A percentile compares a stretch with the other conserved stretches of the same genome.
Evolutionary conservation across 768 basidiomycete genomes (phyloP).

Genomic region (Tulasnella sp.): DNA sequence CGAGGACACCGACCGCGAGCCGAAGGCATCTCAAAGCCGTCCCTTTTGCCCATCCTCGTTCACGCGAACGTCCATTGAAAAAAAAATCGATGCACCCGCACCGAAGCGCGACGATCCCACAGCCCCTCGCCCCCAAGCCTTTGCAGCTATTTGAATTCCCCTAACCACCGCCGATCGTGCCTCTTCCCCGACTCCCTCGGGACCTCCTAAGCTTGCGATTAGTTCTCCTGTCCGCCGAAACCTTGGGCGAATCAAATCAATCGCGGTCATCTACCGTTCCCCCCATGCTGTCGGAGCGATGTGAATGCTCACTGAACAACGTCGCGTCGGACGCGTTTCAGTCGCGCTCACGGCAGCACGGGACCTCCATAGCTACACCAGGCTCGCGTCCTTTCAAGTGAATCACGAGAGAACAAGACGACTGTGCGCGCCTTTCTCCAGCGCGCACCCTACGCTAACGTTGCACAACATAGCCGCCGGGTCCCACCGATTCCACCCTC

Average conservation of each 20-base stretch:
- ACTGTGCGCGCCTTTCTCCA: slow-evolving; percentile 7
- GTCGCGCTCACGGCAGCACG: neutral
- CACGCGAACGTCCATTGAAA: neutral
- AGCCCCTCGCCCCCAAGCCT: neutral
- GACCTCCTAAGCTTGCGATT: neutral
- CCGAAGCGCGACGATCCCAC: neutral
- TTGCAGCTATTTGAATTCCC: neutral
- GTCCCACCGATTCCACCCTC: neutral
- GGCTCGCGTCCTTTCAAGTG: neutral
- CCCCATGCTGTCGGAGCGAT: neutral
- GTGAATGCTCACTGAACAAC: slow-evolving; percentile 9
- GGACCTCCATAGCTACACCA: neutral
- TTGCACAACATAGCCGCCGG: slow-evolving; percentile 4
- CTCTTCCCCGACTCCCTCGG: neutral
- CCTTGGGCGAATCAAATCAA: neutral
- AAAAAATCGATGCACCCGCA: neutral
- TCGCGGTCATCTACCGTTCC: neutral
- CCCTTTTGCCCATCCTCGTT: neutral
- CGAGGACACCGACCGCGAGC: neutral
- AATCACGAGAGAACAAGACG: neutral
- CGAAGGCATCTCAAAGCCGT: neutral
- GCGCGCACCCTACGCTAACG: neutral
- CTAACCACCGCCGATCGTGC: slow-evolving; percentile 2
- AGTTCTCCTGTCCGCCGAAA: neutral
- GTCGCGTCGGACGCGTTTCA: neutral